Evolutionary conservation across 2,329 filamentous ascomycete species (phyloP), one percentile per base, ranked within the genome.

Genomic region (Cladosporium sp.): DNA sequence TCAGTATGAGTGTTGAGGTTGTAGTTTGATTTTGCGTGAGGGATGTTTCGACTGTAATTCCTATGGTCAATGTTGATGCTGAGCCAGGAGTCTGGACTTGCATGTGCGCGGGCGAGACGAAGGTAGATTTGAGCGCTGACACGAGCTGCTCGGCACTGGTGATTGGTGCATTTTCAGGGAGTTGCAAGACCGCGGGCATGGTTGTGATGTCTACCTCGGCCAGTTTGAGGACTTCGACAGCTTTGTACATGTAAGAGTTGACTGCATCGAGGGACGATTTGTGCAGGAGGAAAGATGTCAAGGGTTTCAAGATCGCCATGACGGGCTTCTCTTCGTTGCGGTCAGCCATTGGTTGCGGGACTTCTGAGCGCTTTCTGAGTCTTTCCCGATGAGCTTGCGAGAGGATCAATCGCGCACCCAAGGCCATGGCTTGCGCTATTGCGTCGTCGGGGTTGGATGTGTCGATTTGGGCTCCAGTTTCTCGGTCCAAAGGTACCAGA

Each of bases 361-460:
- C 74, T 25, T 83, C 79, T 1, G 84, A 85, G 48, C 90, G 80
- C 38, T 79, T 78, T 33, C 82, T 74, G 53, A 88, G 79, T 56
- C 85, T 90, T 62, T 86, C 80, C 8, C 85, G 81, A 65, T 97
- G 92, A 2, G 87, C 83, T 56, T 91, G 84, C 42, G 79, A 80
- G 7, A 97, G 80, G 2, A 96, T 76, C 18, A 96, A 77, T 35
- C 88, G 83, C 3, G 95, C 76, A 0, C 81, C 77, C 43, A 86
- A 73, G 2, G 80, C 78, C 22, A 89, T 73, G 6, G 78, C 75
- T 62, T 90, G 78, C 2, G 89, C 86, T 19, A 86, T 64, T 64
- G 62, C 51, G 66, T 71, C 57, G 59, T 62, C 54, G 58, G 67
- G 30, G 52, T 29, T 64, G 45, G 20, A 64, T 53, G 43, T 32